phyloP scores from a whole-genome alignment of 768 basidiomycete genomes.

The Calocybe gangraenosa region DNA sequence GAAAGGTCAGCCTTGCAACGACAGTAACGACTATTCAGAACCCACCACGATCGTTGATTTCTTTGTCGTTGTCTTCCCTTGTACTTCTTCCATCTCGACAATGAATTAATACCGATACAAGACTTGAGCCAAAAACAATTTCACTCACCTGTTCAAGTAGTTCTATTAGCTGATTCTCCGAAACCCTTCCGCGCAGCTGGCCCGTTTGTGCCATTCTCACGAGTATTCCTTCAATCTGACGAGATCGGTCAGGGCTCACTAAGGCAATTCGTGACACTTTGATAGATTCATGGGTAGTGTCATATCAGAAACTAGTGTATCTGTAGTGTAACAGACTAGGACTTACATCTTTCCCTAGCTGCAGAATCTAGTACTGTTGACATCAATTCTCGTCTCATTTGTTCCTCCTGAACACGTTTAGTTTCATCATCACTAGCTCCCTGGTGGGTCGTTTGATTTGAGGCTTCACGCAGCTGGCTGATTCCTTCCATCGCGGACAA shows the following conservation, averaged over 20 bases:
- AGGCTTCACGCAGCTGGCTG: conserved; percentile 4
- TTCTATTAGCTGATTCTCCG: conserved; percentile 78
- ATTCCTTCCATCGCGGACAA: conserved; percentile 12
- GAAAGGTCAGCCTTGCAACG: conserved; percentile 2
- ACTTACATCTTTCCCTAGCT: conserved; percentile 78
- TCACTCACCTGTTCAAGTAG: conserved; percentile 76
- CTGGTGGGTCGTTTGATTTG: conserved; percentile 3
- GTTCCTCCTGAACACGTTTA: conserved; percentile 63
- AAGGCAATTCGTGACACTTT: conserved; percentile 84
- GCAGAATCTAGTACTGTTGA: conserved; percentile 72
- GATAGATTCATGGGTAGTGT: background rate
- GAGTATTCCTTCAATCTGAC: conserved; percentile 75
- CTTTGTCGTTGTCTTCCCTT: conserved; percentile 43
- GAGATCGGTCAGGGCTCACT: conserved; percentile 78
- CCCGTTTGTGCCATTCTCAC: conserved; percentile 81
- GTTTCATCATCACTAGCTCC: conserved; percentile 42
- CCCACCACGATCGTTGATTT: conserved; percentile 59
- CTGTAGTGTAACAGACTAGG: background rate
- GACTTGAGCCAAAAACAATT: conserved; percentile 12
- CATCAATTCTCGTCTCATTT: conserved; percentile 73
- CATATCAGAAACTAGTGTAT: background rate
- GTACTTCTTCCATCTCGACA: conserved; percentile 50
- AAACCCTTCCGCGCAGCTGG: conserved; percentile 72
- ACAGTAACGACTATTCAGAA: conserved; percentile 8
- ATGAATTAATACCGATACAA: conserved; percentile 5